These are phyloP conservation scores for Teratosphaeria destructans DNA, from an alignment of 2,329 filamentous ascomycete species.

Conservation along the genomic window DNA sequence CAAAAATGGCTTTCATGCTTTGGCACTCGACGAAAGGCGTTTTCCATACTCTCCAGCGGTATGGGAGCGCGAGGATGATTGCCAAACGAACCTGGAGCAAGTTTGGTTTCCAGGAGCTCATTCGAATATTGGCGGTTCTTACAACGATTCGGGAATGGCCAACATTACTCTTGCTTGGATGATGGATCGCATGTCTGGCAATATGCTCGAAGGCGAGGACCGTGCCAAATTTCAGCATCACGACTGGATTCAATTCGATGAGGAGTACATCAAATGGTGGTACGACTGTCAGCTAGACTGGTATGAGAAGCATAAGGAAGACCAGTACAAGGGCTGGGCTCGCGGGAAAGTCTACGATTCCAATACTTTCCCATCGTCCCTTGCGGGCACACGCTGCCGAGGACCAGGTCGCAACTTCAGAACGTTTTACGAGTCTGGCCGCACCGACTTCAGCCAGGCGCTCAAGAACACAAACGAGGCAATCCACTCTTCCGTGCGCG, in stretches of 20 bases:
- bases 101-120: slow-evolving; percentile 48
- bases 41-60: slow-evolving; percentile 42
- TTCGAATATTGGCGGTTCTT: slow-evolving; percentile 42
- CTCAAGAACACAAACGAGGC: slow-evolving; percentile 24
- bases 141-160: slow-evolving; percentile 22
- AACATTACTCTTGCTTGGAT: slow-evolving; percentile 33
- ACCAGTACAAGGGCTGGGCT: slow-evolving; percentile 19
- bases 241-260: slow-evolving; percentile 28
- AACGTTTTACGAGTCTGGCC: slow-evolving; percentile 19
- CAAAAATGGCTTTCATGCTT: slow-evolving; percentile 46
- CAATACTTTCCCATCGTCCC: slow-evolving; percentile 23
- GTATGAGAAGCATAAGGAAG: slow-evolving; percentile 10
- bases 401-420: slow-evolving; percentile 23
- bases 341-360: slow-evolving; percentile 26
- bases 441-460: slow-evolving; percentile 9
- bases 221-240: slow-evolving; percentile 10
- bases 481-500: slow-evolving; percentile 26
- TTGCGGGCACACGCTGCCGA: slow-evolving; percentile 19
- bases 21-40: slow-evolving; percentile 45
- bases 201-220: slow-evolving; percentile 14
- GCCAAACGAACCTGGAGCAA: slow-evolving; percentile 29
- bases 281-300: slow-evolving; percentile 17
- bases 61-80: slow-evolving; percentile 29
- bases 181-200: slow-evolving; percentile 29
- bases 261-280: slow-evolving; percentile 21